These are phyloP conservation scores for Mycena indigotica DNA, from an alignment of 768 basidiomycete species.

Conservation along the genomic window DNA sequence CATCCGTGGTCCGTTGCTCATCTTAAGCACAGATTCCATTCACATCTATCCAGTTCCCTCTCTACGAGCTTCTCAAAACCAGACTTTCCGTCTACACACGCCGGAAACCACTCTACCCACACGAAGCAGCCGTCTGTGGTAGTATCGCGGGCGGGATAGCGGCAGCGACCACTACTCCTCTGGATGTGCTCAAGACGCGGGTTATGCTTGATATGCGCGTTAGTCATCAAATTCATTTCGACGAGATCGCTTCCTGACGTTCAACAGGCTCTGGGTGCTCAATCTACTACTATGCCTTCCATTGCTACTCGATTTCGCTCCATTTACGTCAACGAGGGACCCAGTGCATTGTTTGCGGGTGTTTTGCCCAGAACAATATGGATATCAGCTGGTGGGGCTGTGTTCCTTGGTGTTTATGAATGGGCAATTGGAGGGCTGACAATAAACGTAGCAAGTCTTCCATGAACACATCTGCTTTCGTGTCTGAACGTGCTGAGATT, in stretches of 20 bases:
- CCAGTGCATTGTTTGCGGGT: constrained; percentile 78
- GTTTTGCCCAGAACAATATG: constrained; percentile 90
- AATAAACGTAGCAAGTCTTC: too few relatives aligned
- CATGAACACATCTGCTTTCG: too few relatives aligned
- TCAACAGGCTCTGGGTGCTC: too few relatives aligned
- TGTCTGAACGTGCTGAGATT: too few relatives aligned
- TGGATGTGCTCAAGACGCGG: constrained; percentile 96
- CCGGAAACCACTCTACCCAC: constrained; percentile 61
- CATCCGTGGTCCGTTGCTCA: too few relatives aligned
- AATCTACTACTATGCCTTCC: too few relatives aligned
- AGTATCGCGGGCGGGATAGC: constrained; percentile 89
- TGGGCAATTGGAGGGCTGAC: constrained; percentile 63
- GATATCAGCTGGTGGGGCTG: constrained; percentile 96
- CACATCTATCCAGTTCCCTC: constrained; percentile 52
- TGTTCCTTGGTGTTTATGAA: constrained; percentile 96
- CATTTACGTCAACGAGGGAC: constrained; percentile 76
- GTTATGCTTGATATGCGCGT: constrained; percentile 94
- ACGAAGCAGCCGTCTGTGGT: constrained; percentile 87
- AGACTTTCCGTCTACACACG: constrained; percentile 54
- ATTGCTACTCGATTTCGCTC: constrained; percentile 61
- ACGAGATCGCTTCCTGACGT: too few relatives aligned
- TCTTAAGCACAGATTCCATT: constrained; percentile 83
- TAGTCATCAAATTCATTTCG: too few relatives aligned
- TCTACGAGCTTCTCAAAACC: constrained; percentile 78
- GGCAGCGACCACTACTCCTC: constrained; percentile 87